Evolutionary conservation across 495 filamentous ascomycete species (phyloP).

Genomic region (Annulohypoxylon stygium): DNA sequence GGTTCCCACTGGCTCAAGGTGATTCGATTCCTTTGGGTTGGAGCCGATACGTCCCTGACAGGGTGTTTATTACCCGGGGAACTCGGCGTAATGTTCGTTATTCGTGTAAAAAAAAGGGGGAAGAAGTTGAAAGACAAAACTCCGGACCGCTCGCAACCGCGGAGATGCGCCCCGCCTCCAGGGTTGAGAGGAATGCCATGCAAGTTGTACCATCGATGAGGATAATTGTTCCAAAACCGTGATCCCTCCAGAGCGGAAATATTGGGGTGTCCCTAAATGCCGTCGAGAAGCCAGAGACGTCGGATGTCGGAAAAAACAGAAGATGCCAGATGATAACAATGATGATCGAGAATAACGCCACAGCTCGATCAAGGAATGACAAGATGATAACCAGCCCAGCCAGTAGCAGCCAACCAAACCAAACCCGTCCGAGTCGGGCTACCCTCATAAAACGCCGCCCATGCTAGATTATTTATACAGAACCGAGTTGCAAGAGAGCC

Average conservation of each 20-base stretch:
- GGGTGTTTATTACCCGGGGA: constrained; percentile 21
- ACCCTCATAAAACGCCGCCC: constrained; percentile 58
- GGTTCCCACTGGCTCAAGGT: constrained; percentile 51
- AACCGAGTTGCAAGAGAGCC: constrained; percentile 85
- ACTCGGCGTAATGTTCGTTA: constrained; percentile 44
- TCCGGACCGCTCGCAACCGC: constrained; percentile 49
- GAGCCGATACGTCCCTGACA: constrained; percentile 29
- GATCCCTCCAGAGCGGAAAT: constrained; percentile 33
- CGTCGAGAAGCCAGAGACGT: constrained; percentile 41
- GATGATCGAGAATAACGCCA: constrained; percentile 43
- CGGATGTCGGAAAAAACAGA: constrained; percentile 32
- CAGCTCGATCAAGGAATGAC: constrained; percentile 40
- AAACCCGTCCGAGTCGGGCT: constrained; percentile 42
- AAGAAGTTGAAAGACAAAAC: constrained; percentile 46
- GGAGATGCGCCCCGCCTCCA: constrained; percentile 44
- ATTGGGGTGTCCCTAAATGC: constrained; percentile 29
- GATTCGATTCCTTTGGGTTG: constrained; percentile 8
- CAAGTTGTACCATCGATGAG: constrained; percentile 41
- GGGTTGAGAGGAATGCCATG: constrained; percentile 47
- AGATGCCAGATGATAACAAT: constrained; percentile 43
- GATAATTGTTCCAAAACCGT: constrained; percentile 31
- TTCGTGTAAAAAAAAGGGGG: constrained; percentile 39
- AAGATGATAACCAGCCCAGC: constrained; percentile 45
- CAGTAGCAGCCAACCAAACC: constrained; percentile 44
- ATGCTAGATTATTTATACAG: constrained; percentile 77